phyloP scores from a whole-genome alignment of 257 asterid species.

The Przewalskia tangutica region DNA sequence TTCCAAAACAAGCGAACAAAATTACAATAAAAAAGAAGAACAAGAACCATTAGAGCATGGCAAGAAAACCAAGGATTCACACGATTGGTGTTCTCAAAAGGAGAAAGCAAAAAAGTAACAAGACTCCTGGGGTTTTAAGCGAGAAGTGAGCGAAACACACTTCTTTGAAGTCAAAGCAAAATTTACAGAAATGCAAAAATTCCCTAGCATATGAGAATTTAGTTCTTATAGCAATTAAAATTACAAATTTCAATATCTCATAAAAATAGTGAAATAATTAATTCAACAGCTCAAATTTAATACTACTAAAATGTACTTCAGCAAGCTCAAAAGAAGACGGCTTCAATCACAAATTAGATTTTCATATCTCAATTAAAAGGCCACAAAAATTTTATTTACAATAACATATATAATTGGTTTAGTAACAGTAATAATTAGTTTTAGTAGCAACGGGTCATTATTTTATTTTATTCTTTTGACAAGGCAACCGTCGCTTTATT shows the following conservation, averaged over 20 bases:
- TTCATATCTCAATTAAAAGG: not conserved
- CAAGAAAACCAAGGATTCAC: not conserved
- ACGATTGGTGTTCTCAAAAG: not conserved
- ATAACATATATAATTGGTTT: not conserved
- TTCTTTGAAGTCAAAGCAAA: not conserved
- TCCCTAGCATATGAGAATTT: not conserved
- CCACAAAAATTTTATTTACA: not conserved
- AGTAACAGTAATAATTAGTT: not conserved
- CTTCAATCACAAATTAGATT: not conserved
- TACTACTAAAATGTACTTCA: not conserved
- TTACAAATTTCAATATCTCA: not conserved
- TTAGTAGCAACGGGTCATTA: not conserved
- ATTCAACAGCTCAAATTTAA: not conserved
- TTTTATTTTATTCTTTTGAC: not conserved
- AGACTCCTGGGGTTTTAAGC: not conserved
- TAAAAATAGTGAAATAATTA: not conserved
- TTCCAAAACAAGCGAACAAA: slow-evolving; percentile 7
- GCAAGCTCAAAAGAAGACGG: not conserved
- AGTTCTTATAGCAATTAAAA: not conserved
- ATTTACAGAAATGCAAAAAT: not conserved
- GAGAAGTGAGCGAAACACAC: not conserved
- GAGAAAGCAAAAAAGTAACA: not conserved
- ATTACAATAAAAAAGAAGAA: not conserved
- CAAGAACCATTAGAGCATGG: not conserved
- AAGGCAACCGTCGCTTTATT: not conserved